Evolutionary conservation across 805 yeast genomes (phyloP).

Genomic region (Zygoascus bituminiphila): DNA sequence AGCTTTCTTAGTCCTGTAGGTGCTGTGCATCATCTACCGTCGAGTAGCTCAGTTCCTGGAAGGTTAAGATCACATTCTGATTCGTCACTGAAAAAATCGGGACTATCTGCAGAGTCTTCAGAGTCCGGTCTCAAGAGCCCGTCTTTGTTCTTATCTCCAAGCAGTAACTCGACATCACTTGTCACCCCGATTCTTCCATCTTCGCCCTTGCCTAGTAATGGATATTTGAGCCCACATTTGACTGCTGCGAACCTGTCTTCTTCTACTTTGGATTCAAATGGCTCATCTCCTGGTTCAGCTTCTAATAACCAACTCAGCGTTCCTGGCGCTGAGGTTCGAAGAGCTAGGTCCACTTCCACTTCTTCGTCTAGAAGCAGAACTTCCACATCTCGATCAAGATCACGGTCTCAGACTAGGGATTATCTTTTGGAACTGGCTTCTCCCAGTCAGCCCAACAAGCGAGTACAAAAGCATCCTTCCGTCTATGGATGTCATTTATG

Average conservation of each 20-base stretch:
- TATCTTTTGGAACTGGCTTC: constrained; percentile 60
- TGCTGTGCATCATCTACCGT: background rate
- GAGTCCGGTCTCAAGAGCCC: background rate
- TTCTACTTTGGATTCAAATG: background rate
- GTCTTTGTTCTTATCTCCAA: background rate
- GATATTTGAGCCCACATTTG: background rate
- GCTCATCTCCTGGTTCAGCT: background rate
- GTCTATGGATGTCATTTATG: constrained; percentile 73
- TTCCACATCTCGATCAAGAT: constrained; percentile 7
- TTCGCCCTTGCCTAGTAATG: background rate
- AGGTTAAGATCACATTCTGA: constrained; percentile 11
- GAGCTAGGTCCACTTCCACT: background rate
- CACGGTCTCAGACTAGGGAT: constrained; percentile 32
- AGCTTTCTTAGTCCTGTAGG: background rate
- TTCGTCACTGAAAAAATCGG: constrained; percentile 4
- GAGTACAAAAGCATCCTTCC: constrained; percentile 65
- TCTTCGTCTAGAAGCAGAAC: constrained; percentile 3
- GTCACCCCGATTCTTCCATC: background rate
- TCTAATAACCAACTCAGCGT: background rate
- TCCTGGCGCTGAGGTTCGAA: background rate
- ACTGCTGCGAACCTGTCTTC: background rate
- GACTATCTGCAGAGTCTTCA: too few species aligned
- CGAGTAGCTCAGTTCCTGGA: background rate
- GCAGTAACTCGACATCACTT: constrained; percentile 2
- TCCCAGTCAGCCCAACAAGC: constrained; percentile 43